A percentile compares a stretch with the other conserved stretches of the same genome.
These are phyloP conservation scores for Ampelocalamus luodianensis DNA, from an alignment of 176 grass and related monocot genomes.

Conservation along the genomic window DNA sequence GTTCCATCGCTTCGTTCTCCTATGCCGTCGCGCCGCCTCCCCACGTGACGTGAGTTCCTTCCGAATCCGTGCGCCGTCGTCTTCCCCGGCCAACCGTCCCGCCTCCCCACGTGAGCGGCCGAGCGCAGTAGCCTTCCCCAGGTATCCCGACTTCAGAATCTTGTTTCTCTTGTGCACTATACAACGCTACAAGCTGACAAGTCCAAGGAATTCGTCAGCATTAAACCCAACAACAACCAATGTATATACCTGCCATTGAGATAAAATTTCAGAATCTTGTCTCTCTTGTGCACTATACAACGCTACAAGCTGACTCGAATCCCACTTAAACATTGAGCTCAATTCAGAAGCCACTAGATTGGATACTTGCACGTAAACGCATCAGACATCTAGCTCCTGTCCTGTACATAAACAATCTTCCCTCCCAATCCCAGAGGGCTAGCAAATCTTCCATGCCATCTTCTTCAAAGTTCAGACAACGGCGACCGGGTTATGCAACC, in stretches of 20 bases:
- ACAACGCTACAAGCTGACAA: background rate
- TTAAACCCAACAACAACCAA: no score
- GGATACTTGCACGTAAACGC: conserved; percentile 19
- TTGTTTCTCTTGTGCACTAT: background rate
- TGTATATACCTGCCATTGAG: background rate
- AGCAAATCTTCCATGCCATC: background rate
- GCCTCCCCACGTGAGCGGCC: no score
- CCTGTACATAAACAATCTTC: background rate
- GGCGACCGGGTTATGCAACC: background rate
- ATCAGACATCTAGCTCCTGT: background rate
- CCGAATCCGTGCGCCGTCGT: no score
- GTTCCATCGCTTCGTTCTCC: no score
- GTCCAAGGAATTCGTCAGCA: no score
- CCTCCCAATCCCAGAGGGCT: background rate
- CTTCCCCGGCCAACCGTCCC: no score
- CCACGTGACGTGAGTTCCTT: no score
- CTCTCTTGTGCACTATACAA: background rate
- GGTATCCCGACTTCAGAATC: background rate
- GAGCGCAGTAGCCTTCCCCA: no score
- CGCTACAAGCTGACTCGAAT: conserved; percentile 21
- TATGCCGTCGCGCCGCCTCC: no score
- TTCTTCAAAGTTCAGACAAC: conserved; percentile 13
- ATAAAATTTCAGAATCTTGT: background rate
- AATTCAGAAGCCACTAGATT: background rate
- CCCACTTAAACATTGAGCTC: conserved; percentile 43